Percentiles rank a stretch among this genome's conserved stretches.
Conservation (phyloP, 1,139 yeast genomes). For the Zygosaccharomyces sapae region DNA sequence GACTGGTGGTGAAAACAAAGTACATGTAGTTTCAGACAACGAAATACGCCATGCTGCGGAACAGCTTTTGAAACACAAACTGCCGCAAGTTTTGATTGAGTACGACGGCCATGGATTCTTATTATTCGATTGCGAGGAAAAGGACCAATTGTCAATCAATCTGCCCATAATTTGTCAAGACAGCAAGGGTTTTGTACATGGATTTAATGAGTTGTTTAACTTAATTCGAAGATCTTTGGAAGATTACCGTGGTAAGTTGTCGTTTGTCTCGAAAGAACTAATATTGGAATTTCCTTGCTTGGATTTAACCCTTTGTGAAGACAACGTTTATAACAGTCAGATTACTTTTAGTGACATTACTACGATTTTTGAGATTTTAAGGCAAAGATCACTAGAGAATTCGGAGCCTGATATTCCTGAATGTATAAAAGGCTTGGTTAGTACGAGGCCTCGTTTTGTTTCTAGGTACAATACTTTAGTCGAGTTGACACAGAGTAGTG, state of each 20-base stretch:
- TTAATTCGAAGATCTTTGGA: slow-evolving; percentile 29
- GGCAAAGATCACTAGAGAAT: slow-evolving; percentile 26
- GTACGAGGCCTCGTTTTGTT: slow-evolving; percentile 32
- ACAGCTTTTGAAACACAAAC: slow-evolving; percentile 14
- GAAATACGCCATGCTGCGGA: slow-evolving; percentile 22
- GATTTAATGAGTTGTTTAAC: slow-evolving; percentile 26
- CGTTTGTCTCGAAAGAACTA: slow-evolving; percentile 31
- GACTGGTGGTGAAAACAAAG: too few species aligned
- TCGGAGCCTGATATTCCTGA: slow-evolving; percentile 24
- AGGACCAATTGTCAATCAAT: slow-evolving; percentile 6
- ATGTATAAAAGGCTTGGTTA: slow-evolving; percentile 21
- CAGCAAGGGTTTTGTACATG: slow-evolving; percentile 19
- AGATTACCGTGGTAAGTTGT: slow-evolving; percentile 24
- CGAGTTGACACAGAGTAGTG: slow-evolving; percentile 34
- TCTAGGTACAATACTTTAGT: slow-evolving; percentile 35
- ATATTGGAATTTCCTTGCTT: slow-evolving; percentile 26
- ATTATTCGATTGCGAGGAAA: slow-evolving; percentile 23
- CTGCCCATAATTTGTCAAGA: slow-evolving; percentile 26
- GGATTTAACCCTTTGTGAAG: slow-evolving; percentile 34
- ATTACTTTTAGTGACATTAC: slow-evolving; percentile 32
- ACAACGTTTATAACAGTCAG: slow-evolving; percentile 33
- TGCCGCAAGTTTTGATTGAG: slow-evolving; percentile 21
- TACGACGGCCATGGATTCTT: slow-evolving; percentile 22
- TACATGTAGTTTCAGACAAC: slow-evolving; percentile 10
- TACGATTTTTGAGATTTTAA: slow-evolving; percentile 32